Conservation (phyloP, 2,329 filamentous ascomycete species). For the Fusarium oxysporum region DNA sequence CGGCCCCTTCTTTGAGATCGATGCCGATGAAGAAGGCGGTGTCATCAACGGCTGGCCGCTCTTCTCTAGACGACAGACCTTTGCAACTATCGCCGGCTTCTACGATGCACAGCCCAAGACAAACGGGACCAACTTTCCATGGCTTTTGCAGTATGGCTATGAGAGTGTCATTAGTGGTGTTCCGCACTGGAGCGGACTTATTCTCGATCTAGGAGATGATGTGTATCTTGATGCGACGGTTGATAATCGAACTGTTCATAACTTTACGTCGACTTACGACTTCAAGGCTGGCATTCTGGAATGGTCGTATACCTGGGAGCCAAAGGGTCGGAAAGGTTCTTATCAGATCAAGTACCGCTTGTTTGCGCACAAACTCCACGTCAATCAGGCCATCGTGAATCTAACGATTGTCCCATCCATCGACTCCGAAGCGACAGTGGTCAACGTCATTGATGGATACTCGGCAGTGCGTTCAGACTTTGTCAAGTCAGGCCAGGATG, state of each 20-base stretch:
- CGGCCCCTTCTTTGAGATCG: conserved; percentile 3
- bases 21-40: neutral
- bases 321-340: accelerated
- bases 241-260: neutral
- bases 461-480: conserved; percentile 4
- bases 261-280: neutral
- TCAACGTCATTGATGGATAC: conserved; percentile 1
- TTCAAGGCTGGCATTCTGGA: neutral
- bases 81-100: neutral
- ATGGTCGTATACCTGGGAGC: neutral
- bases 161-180: neutral
- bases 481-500: neutral
- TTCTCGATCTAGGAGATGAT: neutral
- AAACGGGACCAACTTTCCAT: conserved; percentile 1
- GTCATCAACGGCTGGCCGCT: conserved; percentile 14
- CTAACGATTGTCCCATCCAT: neutral
- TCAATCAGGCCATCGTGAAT: neutral
- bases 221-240: conserved; percentile 3
- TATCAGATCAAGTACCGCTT: neutral
- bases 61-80: neutral
- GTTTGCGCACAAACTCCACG: neutral
- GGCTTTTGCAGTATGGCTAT: conserved; percentile 10
- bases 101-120: neutral
- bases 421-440: neutral
- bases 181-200: neutral